Conservation (phyloP, 345 rosid species). For the Moricandia moricandioides region DNA sequence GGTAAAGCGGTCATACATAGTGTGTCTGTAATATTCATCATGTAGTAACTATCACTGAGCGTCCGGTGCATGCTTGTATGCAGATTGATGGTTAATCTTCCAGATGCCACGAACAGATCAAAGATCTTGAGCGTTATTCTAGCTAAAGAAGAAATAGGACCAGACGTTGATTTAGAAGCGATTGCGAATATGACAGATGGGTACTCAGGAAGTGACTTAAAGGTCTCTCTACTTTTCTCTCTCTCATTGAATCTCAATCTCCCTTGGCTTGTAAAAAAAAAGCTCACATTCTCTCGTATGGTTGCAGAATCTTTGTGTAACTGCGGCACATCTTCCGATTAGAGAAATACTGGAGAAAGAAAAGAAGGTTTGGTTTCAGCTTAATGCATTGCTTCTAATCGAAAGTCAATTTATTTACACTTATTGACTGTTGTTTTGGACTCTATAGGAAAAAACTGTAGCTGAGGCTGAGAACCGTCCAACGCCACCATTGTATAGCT, state of each 20-base stretch:
- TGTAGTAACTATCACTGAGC: background rate
- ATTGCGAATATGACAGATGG: background rate
- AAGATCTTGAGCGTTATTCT: constrained; percentile 76
- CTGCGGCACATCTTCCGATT: background rate
- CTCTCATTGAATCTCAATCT: background rate
- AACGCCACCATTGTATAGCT: constrained; percentile 62
- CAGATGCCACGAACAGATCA: constrained; percentile 73
- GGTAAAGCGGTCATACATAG: background rate
- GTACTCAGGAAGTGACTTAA: constrained; percentile 18
- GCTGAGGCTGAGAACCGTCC: constrained; percentile 74
- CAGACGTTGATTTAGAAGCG: constrained; percentile 47
- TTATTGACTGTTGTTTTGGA: constrained; percentile 5
- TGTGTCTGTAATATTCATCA: background rate
- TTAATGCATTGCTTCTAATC: background rate
- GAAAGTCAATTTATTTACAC: background rate
- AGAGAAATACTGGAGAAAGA: background rate
- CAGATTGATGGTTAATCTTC: constrained; percentile 96
- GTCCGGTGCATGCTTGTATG: constrained; percentile 15
- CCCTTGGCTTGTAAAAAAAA: background rate
- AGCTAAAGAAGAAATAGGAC: constrained; percentile 79
- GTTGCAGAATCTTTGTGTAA: background rate
- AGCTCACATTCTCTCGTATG: background rate
- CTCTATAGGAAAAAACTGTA: constrained; percentile 63
- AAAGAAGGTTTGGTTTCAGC: background rate
- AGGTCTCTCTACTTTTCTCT: constrained; percentile 44